These are phyloP conservation scores for Candida vaughaniae DNA, from an alignment of 805 yeast genomes.

Conservation along the genomic window DNA sequence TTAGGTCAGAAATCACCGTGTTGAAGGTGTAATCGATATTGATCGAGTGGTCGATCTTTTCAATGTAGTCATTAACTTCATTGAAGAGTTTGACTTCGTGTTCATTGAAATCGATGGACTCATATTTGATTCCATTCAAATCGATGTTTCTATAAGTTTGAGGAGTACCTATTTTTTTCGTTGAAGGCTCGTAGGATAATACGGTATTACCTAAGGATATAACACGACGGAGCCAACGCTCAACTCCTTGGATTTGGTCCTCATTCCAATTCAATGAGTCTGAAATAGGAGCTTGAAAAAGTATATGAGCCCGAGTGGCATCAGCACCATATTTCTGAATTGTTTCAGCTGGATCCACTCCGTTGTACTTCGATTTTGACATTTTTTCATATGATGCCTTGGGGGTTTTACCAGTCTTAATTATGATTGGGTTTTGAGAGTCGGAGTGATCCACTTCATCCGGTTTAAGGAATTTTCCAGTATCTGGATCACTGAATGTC, in stretches of 20 bases:
- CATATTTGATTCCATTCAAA: conserved; percentile 18
- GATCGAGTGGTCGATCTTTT: conserved; percentile 58
- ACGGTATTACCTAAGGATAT: conserved; percentile 28
- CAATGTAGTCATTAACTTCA: conserved; percentile 47
- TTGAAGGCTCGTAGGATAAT: background rate
- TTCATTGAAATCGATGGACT: conserved; percentile 28
- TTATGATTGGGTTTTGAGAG: conserved; percentile 44
- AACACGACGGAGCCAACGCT: conserved; percentile 78
- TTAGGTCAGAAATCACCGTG: conserved; percentile 84
- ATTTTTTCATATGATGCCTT: conserved; percentile 75
- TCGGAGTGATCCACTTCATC: conserved; percentile 58
- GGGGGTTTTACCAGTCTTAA: conserved; percentile 52
- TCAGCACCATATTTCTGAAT: conserved; percentile 84
- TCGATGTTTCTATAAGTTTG: conserved; percentile 14
- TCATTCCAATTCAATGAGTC: conserved; percentile 92
- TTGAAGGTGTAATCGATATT: conserved; percentile 63
- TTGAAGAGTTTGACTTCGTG: conserved; percentile 60
- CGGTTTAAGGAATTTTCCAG: conserved; percentile 75
- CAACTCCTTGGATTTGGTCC: conserved; percentile 77
- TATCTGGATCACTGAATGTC: conserved; percentile 70
- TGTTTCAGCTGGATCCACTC: conserved; percentile 84
- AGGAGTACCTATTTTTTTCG: background rate
- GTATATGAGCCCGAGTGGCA: conserved; percentile 87
- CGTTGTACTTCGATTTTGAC: conserved; percentile 95
- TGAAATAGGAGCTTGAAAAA: conserved; percentile 86